Percentiles rank a stretch among this genome's conserved stretches.
These are phyloP conservation scores for Phyllosticta citriasiana DNA, from an alignment of 2,329 filamentous ascomycete species.

Conservation along the genomic window DNA sequence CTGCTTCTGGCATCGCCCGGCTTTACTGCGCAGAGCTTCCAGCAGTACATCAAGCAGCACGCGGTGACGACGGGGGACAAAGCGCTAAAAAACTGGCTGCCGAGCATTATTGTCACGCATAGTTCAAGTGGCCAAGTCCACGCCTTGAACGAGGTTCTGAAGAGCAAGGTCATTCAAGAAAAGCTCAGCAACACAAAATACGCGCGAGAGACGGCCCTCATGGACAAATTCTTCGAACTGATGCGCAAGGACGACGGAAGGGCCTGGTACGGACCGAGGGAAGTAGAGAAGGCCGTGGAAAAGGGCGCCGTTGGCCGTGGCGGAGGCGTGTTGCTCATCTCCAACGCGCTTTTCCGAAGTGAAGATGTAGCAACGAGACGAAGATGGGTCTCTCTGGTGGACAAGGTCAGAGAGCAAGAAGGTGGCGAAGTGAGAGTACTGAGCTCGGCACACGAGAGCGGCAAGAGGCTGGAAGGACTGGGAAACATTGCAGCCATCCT, in stretches of 20 bases:
- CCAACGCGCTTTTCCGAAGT: constrained; percentile 77
- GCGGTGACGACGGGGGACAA: constrained; percentile 64
- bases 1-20: constrained; percentile 81
- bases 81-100: constrained; percentile 51
- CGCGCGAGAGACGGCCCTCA: constrained; percentile 67
- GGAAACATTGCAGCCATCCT: constrained; percentile 84
- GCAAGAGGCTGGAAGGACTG: constrained; percentile 69
- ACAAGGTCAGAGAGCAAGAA: constrained; percentile 68
- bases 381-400: constrained; percentile 75
- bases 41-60: constrained; percentile 56
- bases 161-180: constrained; percentile 65
- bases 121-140: constrained; percentile 79
- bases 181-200: constrained; percentile 83
- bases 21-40: constrained; percentile 74
- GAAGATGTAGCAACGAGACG: constrained; percentile 67
- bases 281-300: constrained; percentile 72
- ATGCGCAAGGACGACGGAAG: constrained; percentile 76
- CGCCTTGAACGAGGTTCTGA: constrained; percentile 76
- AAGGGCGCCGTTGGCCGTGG: constrained; percentile 83
- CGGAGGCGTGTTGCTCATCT: constrained; percentile 76
- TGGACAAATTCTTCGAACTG: constrained; percentile 73
- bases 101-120: constrained; percentile 64
- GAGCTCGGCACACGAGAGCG: constrained; percentile 90
- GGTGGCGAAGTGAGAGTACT: constrained; percentile 84
- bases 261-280: constrained; percentile 79